phyloP scores from a whole-genome alignment of 495 filamentous ascomycete genomes.

The Symbiotaphrina buchneri region DNA sequence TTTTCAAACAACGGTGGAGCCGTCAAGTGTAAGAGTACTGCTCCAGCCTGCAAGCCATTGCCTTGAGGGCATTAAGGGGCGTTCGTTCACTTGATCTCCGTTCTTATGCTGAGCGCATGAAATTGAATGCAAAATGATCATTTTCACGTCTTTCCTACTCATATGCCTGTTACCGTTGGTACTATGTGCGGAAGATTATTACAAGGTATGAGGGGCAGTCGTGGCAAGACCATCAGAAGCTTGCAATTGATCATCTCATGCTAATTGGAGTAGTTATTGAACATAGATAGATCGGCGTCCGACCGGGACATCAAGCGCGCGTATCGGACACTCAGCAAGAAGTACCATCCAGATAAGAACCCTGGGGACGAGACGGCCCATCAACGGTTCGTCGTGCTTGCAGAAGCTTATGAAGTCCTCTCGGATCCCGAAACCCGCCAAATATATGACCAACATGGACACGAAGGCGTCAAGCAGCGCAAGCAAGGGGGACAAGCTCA shows the following conservation, averaged over 20 bases:
- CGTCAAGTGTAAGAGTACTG: no score
- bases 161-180: conserved; percentile 24
- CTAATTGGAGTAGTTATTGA: conserved; percentile 34
- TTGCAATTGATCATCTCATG: not conserved
- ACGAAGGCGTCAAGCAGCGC: conserved; percentile 74
- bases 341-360: conserved; percentile 97
- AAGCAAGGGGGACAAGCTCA: conserved; percentile 35
- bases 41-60: no score
- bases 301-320: conserved; percentile 93
- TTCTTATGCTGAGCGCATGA: not conserved
- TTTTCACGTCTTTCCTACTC: conserved; percentile 12
- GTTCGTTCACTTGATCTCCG: no score
- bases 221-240: not conserved
- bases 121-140: conserved; percentile 9
- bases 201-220: conserved; percentile 38
- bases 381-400: conserved; percentile 84
- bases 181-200: conserved; percentile 63
- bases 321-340: conserved; percentile 81
- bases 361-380: conserved; percentile 63
- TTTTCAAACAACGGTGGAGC: no score
- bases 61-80: no score
- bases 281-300: conserved; percentile 55
- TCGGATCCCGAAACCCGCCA: conserved; percentile 58
- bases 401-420: conserved; percentile 91
- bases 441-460: conserved; percentile 91